A percentile compares a stretch with the other conserved stretches of the same genome.
phyloP scores from a whole-genome alignment of 2,329 filamentous ascomycete genomes.

The Aspergillus udagawae region DNA sequence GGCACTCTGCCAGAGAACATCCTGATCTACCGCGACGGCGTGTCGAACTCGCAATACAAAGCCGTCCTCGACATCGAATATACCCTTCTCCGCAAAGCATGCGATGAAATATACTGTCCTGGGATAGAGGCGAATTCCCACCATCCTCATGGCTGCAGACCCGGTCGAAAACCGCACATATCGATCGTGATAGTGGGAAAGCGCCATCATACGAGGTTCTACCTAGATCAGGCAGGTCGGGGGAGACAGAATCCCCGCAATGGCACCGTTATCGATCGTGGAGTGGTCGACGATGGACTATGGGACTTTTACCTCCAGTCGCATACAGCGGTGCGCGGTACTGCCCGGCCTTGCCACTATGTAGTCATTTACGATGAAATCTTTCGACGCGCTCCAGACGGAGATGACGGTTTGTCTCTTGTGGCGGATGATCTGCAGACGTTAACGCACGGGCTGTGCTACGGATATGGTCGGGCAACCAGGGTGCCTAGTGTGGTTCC shows the following conservation, averaged over 20 bases:
- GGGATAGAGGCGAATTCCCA: slow-evolving; percentile 22
- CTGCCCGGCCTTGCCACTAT: slow-evolving; percentile 77
- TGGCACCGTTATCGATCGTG: slow-evolving; percentile 79
- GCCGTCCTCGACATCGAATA: slow-evolving; percentile 65
- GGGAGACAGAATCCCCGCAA: slow-evolving; percentile 61
- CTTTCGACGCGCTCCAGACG: slow-evolving; percentile 37
- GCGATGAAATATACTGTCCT: slow-evolving; percentile 51
- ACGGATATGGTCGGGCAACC: too few relatives aligned
- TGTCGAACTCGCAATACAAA: slow-evolving; percentile 77
- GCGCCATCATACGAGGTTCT: slow-evolving; percentile 82
- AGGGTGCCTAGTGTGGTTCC: too few relatives aligned
- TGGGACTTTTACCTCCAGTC: slow-evolving; percentile 84
- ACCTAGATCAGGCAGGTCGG: slow-evolving; percentile 55
- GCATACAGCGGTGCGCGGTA: slow-evolving; percentile 74
- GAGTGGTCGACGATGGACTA: slow-evolving; percentile 65
- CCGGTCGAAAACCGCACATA: slow-evolving; percentile 50
- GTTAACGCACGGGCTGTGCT: too few relatives aligned
- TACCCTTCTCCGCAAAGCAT: slow-evolving; percentile 50
- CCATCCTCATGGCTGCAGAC: slow-evolving; percentile 3
- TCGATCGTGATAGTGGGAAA: slow-evolving; percentile 77
- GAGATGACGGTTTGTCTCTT: too few relatives aligned
- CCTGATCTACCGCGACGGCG: slow-evolving; percentile 80
- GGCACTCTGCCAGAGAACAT: slow-evolving; percentile 62
- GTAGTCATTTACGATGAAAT: slow-evolving; percentile 66
- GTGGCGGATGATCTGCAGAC: too few relatives aligned